Evolutionary conservation across 306 rosid species (phyloP), one percentile per base, ranked within the genome.

Genomic region (Sesbania bispinosa): DNA sequence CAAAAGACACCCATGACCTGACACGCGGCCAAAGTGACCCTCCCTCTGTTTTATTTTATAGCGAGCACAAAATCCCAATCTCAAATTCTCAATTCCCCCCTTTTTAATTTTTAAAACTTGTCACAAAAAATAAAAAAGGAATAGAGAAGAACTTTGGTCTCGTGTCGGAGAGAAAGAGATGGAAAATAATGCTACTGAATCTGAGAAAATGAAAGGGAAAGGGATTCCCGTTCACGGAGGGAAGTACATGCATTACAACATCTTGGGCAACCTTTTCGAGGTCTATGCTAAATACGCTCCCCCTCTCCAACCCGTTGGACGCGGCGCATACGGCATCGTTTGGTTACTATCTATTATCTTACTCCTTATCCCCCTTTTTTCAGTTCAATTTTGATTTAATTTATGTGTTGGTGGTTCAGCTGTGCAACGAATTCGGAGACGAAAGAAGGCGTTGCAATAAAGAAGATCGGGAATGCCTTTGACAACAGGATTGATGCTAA

Each of bases 301-400:
- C 21, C 96, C 98, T 14, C 80, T 94, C 0, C 85, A 85, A 30
- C 98, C 98, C 29, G 95, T 94, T 32, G 97, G 98, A 19, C 95
- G 98, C 46, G 98, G 98, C 43, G 95, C 98, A 3, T 90, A 90
- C 79, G 98, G 96, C 82, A 83, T 90, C 87, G 97, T 94, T 67
- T 94, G 98, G 98, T 94, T 62, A 13, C 7, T 29, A n/a, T 14
- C 54, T 50, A 33, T 27, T 2, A 4, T 2, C 11, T 9, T 11
- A 23, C 32, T 3, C 3, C 18, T 10, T 14, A 6, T 1, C n/a
- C n/a, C n/a, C n/a, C n/a, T 6, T 4, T 2, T 48, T 2, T 45
- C 43, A 58, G 43, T 24, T 62, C 35, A 42, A 43, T 64, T 64
- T 64, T 26, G 13, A 41, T 10, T 29, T 13, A 21, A 20, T 2